These are phyloP conservation scores for Bipolaris bicolor DNA, from an alignment of 2,329 filamentous ascomycete species.

Conservation along the genomic window DNA sequence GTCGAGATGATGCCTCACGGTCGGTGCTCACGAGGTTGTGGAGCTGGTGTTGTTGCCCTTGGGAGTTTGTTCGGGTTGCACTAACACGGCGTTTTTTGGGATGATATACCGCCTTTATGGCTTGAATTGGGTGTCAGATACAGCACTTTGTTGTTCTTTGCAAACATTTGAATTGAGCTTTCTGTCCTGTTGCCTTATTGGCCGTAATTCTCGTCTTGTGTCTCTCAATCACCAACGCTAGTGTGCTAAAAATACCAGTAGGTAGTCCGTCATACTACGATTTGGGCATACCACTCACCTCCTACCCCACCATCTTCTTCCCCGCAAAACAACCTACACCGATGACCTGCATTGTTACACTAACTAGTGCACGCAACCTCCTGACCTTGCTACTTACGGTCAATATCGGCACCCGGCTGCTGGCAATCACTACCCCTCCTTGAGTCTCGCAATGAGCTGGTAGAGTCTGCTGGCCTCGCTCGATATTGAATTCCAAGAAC, in stretches of 20 bases:
- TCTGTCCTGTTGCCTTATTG: neutral
- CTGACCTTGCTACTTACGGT: neutral
- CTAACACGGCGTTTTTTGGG: slow-evolving; percentile 10
- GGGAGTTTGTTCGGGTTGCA: neutral
- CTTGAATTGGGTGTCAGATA: slow-evolving; percentile 4
- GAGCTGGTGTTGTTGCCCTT: slow-evolving; percentile 1
- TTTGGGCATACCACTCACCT: neutral
- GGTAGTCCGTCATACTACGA: neutral
- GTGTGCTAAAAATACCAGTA: too few species aligned
- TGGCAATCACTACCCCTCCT: neutral
- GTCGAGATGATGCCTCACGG: neutral
- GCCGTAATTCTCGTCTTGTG: neutral
- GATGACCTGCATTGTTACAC: neutral
- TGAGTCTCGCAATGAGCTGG: neutral
- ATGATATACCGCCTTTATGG: slow-evolving; percentile 17
- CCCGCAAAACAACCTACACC: neutral
- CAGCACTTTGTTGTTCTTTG: slow-evolving; percentile 1
- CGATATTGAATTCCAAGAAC: neutral
- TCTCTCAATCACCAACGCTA: neutral
- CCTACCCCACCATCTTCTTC: neutral
- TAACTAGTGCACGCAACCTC: neutral
- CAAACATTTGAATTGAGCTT: slow-evolving; percentile 10
- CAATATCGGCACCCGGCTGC: slow-evolving; percentile 6
- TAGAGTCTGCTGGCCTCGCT: slow-evolving; percentile 6
- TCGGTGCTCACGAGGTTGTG: slow-evolving; percentile 3